Conservation (phyloP, 2,329 filamentous ascomycete species). For the Colletotrichum sp. region DNA sequence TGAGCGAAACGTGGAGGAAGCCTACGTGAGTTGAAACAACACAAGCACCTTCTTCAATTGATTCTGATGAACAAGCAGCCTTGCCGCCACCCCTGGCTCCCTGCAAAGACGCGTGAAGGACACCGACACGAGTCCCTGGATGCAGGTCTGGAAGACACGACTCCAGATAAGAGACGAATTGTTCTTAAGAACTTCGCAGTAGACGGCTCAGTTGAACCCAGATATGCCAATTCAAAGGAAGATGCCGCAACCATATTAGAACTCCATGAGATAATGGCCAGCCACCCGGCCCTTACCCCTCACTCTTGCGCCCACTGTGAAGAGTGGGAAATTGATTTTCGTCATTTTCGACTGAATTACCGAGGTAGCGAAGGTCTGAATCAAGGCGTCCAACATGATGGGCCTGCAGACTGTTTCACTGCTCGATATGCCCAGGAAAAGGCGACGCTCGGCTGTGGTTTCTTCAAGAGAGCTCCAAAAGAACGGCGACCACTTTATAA, state of each 20-base stretch:
- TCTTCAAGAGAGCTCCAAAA: neutral
- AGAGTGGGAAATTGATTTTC: neutral
- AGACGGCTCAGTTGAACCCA: neutral
- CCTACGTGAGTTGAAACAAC: neutral
- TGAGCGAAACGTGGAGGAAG: too few species aligned
- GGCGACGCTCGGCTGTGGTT: neutral
- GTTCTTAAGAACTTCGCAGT: neutral
- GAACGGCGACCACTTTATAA: neutral
- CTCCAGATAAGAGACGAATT: neutral
- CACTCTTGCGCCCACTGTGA: neutral
- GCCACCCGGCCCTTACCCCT: neutral
- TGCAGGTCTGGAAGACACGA: neutral
- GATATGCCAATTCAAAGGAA: neutral
- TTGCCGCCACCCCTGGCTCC: neutral
- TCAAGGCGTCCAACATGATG: too few species aligned
- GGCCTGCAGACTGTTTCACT: neutral
- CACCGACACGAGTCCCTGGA: too few species aligned
- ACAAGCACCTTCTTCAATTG: accelerated
- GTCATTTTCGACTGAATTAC: neutral
- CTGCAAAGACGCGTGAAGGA: neutral
- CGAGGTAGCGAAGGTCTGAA: neutral
- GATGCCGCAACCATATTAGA: neutral
- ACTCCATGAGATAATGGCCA: neutral
- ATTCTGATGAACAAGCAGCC: neutral
- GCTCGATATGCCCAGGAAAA: neutral